Evolutionary conservation across 306 rosid genomes (phyloP).

Genomic region (Cyamopsis tetragonoloba): DNA sequence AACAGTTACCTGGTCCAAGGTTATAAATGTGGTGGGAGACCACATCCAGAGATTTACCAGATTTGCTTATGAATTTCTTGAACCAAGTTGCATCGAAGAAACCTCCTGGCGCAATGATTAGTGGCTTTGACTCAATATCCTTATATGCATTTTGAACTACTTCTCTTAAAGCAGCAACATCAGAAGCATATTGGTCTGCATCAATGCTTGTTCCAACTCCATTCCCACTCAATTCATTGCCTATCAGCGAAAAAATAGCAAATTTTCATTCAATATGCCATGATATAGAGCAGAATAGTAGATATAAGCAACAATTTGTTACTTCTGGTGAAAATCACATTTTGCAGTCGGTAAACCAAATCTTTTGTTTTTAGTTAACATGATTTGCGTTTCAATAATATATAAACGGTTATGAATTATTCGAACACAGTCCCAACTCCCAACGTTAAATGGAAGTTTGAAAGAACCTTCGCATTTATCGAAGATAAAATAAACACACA

Average conservation of each 20-base stretch:
- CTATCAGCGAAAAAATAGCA: slow-evolving; percentile 40
- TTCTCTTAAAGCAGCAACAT: slow-evolving; percentile 45
- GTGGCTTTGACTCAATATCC: slow-evolving; percentile 54
- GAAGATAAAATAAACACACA: too few relatives aligned
- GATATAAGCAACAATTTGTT: too few relatives aligned
- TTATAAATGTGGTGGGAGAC: slow-evolving; percentile 85
- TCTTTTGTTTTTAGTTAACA: too few relatives aligned
- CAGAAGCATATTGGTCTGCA: slow-evolving; percentile 76
- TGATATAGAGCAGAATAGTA: not conserved
- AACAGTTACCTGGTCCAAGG: slow-evolving; percentile 80
- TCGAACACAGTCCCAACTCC: too few relatives aligned
- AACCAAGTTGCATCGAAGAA: slow-evolving; percentile 81
- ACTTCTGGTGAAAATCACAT: too few relatives aligned
- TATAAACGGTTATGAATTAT: too few relatives aligned
- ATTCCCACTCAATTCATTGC: slow-evolving; percentile 79
- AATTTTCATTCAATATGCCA: not conserved
- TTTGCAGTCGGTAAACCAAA: too few relatives aligned
- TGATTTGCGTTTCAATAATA: too few relatives aligned
- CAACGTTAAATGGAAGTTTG: too few relatives aligned
- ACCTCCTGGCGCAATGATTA: slow-evolving; percentile 89
- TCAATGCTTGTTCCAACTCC: slow-evolving; percentile 74
- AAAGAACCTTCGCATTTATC: too few relatives aligned
- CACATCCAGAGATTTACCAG: slow-evolving; percentile 50
- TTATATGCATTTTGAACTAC: slow-evolving; percentile 47
- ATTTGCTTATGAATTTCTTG: slow-evolving; percentile 52